Evolutionary conservation across 2,329 filamentous ascomycete genomes (phyloP).

Genomic region (Colletotrichum aenigma): DNA sequence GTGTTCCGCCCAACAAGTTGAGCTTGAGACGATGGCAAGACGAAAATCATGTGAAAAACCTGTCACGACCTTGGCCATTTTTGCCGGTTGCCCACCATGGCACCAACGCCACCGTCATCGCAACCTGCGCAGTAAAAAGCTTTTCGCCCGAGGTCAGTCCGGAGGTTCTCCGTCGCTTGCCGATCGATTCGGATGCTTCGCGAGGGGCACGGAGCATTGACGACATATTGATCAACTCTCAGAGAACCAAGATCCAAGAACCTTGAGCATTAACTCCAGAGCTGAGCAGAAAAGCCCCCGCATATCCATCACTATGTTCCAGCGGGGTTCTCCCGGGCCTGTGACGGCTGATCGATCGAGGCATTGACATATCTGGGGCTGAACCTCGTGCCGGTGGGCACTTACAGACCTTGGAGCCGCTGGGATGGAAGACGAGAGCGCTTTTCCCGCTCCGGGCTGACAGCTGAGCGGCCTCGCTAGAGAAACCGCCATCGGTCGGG

Average conservation of each 20-base stretch:
- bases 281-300: background rate
- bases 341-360: background rate
- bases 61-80: background rate
- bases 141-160: slow-evolving; percentile 7
- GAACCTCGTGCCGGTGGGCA: background rate
- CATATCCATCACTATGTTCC: background rate
- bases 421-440: background rate
- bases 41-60: background rate
- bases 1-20: background rate
- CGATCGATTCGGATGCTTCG: background rate
- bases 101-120: background rate
- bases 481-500: background rate
- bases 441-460: background rate
- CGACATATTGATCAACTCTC: background rate
- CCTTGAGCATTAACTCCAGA: background rate
- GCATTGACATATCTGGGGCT: background rate
- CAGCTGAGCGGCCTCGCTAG: background rate
- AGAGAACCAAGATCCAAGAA: background rate
- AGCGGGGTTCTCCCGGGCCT: background rate
- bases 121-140: background rate
- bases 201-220: background rate
- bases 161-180: background rate
- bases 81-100: background rate
- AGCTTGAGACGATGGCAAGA: background rate
- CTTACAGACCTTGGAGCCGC: background rate